Percentiles rank a stretch among this genome's conserved stretches.
Conservation (phyloP, 2,329 filamentous ascomycete genomes). For the Talaromyces albobiverticillius region DNA sequence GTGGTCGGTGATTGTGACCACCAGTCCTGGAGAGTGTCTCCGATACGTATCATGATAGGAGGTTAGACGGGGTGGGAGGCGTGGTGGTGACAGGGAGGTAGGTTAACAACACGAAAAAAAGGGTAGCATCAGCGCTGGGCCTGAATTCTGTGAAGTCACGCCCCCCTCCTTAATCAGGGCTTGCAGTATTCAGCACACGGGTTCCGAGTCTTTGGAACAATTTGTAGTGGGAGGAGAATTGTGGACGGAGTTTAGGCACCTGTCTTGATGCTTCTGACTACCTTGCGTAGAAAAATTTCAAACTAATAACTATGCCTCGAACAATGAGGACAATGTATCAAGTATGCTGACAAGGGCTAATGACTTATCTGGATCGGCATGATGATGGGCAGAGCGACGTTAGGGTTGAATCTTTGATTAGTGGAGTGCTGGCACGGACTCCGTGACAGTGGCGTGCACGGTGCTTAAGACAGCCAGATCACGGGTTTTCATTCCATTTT, state of each 20-base stretch:
- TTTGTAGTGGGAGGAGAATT: no score
- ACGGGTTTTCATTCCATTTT: not conserved
- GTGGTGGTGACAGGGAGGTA: not conserved
- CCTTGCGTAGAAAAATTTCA: not conserved
- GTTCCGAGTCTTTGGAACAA: slow-evolving; percentile 2
- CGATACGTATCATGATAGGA: not conserved
- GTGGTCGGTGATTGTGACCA: not conserved
- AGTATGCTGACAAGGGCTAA: not conserved
- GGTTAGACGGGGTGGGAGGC: not conserved
- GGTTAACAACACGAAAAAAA: not conserved
- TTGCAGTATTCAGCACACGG: not conserved
- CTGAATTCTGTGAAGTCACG: not conserved
- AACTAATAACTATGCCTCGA: not conserved
- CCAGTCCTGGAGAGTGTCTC: not conserved
- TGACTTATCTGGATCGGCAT: not conserved
- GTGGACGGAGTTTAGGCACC: no score
- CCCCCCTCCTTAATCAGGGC: not conserved
- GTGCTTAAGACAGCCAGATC: not conserved
- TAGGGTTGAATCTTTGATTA: not conserved
- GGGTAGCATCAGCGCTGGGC: not conserved
- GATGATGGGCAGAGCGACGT: not conserved
- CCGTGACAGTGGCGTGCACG: not conserved
- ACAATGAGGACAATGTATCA: not conserved
- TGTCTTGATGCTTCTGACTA: no score
- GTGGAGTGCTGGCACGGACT: slow-evolving; percentile 3